A percentile compares a stretch with the other conserved stretches of the same genome.
These are phyloP conservation scores for Chrysoporthe austroafricana DNA, from an alignment of 2,329 filamentous ascomycete genomes.

Conservation along the genomic window DNA sequence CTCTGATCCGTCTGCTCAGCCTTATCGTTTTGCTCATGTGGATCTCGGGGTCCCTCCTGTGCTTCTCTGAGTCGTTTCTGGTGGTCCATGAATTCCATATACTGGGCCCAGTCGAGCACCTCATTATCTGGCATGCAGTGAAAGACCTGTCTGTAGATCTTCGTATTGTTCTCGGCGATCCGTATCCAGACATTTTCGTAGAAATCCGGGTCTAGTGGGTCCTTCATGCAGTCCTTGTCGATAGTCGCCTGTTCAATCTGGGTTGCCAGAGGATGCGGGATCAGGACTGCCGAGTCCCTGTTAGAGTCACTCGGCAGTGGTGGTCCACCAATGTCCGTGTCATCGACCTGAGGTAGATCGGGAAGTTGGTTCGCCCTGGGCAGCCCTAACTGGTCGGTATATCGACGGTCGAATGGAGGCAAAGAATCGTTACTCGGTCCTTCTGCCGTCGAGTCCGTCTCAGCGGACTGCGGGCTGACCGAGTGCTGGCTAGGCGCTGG, in stretches of 20 bases:
- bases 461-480: conserved; percentile 31
- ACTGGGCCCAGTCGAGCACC: conserved; percentile 90
- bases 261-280: conserved; percentile 58
- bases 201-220: conserved; percentile 82
- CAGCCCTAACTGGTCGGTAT: conserved; percentile 70
- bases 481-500: conserved; percentile 38
- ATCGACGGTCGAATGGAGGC: conserved; percentile 60
- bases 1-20: conserved; percentile 45
- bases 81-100: conserved; percentile 82
- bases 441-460: conserved; percentile 44
- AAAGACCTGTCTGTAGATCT: conserved; percentile 91
- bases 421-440: conserved; percentile 48
- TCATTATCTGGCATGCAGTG: conserved; percentile 96
- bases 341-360: conserved; percentile 70
- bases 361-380: conserved; percentile 71
- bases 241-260: conserved; percentile 77
- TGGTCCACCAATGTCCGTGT: conserved; percentile 82
- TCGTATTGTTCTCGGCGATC: conserved; percentile 92
- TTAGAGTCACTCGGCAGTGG: conserved; percentile 59
- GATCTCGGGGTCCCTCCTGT: conserved; percentile 48
- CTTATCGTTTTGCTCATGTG: conserved; percentile 58
- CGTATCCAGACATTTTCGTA: conserved; percentile 86
- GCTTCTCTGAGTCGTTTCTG: conserved; percentile 74
- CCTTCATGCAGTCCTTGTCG: conserved; percentile 90
- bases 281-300: conserved; percentile 50